phyloP scores from a whole-genome alignment of 2,329 filamentous ascomycete genomes.

The Pseudogymnoascus sp. region DNA sequence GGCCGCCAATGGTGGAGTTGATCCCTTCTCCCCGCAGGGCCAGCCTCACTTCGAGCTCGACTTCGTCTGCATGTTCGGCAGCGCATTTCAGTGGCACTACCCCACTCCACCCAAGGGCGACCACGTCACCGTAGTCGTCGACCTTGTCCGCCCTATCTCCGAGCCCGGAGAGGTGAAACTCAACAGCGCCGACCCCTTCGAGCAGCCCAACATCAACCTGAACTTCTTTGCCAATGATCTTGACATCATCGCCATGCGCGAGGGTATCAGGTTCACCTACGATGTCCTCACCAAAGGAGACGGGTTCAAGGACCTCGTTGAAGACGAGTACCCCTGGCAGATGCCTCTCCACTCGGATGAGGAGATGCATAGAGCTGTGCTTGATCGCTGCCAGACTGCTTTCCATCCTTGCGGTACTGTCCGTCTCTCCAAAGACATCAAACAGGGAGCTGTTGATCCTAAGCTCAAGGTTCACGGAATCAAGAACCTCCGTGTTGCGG shows the following conservation, averaged over 20 bases:
- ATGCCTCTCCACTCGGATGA: slow-evolving; percentile 47
- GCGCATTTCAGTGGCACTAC: slow-evolving; percentile 42
- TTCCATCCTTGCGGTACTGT: slow-evolving; percentile 52
- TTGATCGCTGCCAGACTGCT: slow-evolving; percentile 50
- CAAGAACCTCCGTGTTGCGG: slow-evolving; percentile 44
- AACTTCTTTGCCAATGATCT: slow-evolving; percentile 38
- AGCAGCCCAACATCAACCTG: slow-evolving; percentile 31
- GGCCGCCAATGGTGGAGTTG: slow-evolving; percentile 33
- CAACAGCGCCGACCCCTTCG: slow-evolving; percentile 33
- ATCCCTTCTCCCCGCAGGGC: slow-evolving; percentile 48
- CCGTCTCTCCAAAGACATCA: slow-evolving; percentile 43
- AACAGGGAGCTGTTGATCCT: slow-evolving; percentile 45
- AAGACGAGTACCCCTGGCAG: slow-evolving; percentile 49
- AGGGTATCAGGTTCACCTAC: slow-evolving; percentile 37
- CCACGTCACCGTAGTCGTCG: slow-evolving; percentile 50
- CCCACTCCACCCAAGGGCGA: slow-evolving; percentile 36
- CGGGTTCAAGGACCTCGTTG: slow-evolving; percentile 47
- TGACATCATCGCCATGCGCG: slow-evolving; percentile 48
- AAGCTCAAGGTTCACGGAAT: slow-evolving; percentile 46
- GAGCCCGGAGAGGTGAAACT: slow-evolving; percentile 34
- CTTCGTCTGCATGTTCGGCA: slow-evolving; percentile 50
- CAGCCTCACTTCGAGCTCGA: slow-evolving; percentile 57
- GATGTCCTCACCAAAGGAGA: slow-evolving; percentile 48
- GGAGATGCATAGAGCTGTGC: slow-evolving; percentile 44
- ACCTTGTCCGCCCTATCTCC: slow-evolving; percentile 41